Evolutionary conservation across 805 yeast species (phyloP).

Genomic region (Saturnispora serradocipensis): DNA sequence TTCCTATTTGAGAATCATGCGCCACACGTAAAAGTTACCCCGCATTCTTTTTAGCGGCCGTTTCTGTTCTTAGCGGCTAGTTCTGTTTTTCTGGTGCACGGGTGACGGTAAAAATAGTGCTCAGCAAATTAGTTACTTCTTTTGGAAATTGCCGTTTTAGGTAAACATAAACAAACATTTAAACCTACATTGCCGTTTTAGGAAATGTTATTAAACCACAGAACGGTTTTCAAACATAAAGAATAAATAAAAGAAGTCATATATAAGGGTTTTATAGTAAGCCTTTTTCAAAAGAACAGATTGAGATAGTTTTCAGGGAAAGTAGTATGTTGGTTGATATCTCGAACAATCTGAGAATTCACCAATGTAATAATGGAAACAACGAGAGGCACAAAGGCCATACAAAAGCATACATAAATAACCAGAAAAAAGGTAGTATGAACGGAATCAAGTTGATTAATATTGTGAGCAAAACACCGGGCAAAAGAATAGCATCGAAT

Average conservation of each 20-base stretch:
- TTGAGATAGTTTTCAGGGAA: not conserved
- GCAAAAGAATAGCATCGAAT: not conserved
- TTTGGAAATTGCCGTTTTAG: not conserved
- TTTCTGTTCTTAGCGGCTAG: not conserved
- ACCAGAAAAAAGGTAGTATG: not conserved
- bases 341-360: conserved; percentile 8
- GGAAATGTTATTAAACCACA: not conserved
- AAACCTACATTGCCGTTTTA: not conserved
- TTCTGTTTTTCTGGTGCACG: not conserved
- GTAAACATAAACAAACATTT: not conserved
- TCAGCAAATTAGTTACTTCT: not conserved
- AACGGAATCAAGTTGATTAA: conserved; percentile 6
- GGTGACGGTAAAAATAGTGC: not conserved
- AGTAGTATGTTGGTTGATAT: conserved; percentile 12
- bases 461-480: conserved; percentile 3
- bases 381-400: not conserved
- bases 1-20: not conserved
- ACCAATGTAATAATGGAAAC: not conserved
- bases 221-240: not conserved
- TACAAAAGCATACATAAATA: not conserved
- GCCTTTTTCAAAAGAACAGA: not conserved
- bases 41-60: not conserved
- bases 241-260: not conserved
- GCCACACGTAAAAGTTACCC: not conserved
- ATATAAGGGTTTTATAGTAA: not conserved